Base-by-base conservation (phyloP, 1,284 basidiomycete species). In the Pseudozyma tsukubaensis region DNA sequence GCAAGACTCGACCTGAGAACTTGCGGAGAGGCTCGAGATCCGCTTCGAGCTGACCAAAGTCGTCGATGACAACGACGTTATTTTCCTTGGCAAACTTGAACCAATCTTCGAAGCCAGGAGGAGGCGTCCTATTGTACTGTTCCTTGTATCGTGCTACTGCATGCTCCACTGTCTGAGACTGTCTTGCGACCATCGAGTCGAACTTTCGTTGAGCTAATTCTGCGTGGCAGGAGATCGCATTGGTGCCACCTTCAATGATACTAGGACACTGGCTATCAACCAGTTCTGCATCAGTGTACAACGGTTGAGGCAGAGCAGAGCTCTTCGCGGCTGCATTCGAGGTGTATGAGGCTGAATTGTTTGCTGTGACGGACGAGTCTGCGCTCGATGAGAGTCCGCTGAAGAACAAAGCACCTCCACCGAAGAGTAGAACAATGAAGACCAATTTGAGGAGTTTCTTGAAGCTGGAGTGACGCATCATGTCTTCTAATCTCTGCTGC, bases 1-100 rank as follows among this genome's bases (percentile, higher is more conserved):
- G 67, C 60, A 63, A 34, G 2, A 70, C 37, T 34, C 49, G 34
- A 24, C 48, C 14, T 4, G 66, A 37, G 13, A 63, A 40, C 12
- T 37, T 53, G 40, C 59, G 62, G 39, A 65, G 24, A 7, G 62
- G 62, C 16, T n/a, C 44, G 24, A 65, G 55, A 21, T 65, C 62
- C 35, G 50, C 32, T 21, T 65, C 62, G 47, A 65, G 62, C 56
- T 65, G 62, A 18, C 56, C 62, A 44, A 59, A 65, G 6, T 65
- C 62, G 47, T 65, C 62, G 18, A 65, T 65, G 62, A 65, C 54
- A 40, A 35, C 16, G 12, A 44, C 55, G 11, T 65, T 50, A 40
- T 65, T 54, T 34, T 59, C 43, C 24, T 58, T 34, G 6, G 62
- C 62, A 16, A 53, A 65, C 3, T 42, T 44, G 51, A 58, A 65